Evolutionary conservation across 768 basidiomycete species (phyloP).

Genomic region (Suillus americanus): DNA sequence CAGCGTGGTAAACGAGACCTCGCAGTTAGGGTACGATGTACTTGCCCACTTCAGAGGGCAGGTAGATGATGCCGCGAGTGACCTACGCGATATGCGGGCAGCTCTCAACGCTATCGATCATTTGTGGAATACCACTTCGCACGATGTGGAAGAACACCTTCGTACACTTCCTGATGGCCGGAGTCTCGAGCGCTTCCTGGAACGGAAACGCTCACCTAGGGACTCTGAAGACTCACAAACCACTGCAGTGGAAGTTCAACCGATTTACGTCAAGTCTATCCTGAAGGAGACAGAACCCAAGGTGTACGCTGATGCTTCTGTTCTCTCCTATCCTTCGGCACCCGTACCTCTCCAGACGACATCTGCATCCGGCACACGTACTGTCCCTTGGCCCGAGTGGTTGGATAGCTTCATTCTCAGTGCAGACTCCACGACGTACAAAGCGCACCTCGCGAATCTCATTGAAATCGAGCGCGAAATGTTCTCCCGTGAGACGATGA

Average conservation of each 20-base stretch:
- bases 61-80: constrained; percentile 49
- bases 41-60: constrained; percentile 53
- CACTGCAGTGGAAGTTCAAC: constrained; percentile 44
- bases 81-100: constrained; percentile 47
- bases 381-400: constrained; percentile 41
- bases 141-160: constrained; percentile 47
- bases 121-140: constrained; percentile 43
- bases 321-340: constrained; percentile 19
- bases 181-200: constrained; percentile 13
- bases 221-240: constrained; percentile 68
- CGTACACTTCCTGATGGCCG: constrained; percentile 6
- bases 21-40: constrained; percentile 44
- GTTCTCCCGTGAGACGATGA: constrained; percentile 22
- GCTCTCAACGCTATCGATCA: constrained; percentile 44
- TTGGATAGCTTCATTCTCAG: constrained; percentile 37
- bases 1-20: constrained; percentile 46
- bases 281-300: constrained; percentile 16
- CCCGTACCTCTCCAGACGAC: constrained; percentile 18
- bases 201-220: constrained; percentile 42
- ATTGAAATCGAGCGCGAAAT: constrained; percentile 37
- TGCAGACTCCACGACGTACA: constrained; percentile 36
- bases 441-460: constrained; percentile 33
- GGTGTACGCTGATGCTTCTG: constrained; percentile 16
- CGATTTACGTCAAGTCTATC: constrained; percentile 14
- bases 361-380: constrained; percentile 23